These are phyloP conservation scores for Chenopodium berlandieri DNA, from an alignment of 148 eudicot genomes.

Conservation along the genomic window DNA sequence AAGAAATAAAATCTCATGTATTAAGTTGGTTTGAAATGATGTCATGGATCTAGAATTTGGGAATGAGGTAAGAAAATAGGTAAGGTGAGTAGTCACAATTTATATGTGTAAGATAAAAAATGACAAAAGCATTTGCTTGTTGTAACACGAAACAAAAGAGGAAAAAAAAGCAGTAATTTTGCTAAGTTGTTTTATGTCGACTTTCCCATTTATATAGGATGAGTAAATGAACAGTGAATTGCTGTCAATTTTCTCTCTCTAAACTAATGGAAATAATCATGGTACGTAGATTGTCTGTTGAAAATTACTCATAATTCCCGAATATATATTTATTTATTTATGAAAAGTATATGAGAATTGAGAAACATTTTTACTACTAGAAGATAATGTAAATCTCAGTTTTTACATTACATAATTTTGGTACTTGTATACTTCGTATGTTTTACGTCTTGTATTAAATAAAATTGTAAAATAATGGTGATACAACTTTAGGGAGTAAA, in stretches of 20 bases:
- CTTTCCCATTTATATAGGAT: background rate
- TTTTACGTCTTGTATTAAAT: too few relatives aligned
- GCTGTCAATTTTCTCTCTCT: slow-evolving; percentile 26
- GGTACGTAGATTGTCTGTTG: background rate
- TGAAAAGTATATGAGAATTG: too few relatives aligned
- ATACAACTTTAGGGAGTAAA: background rate
- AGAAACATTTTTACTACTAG: too few relatives aligned
- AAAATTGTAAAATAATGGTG: background rate
- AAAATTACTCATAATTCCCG: too few relatives aligned
- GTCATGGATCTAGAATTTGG: background rate
- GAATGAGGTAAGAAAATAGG: background rate
- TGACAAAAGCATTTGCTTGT: slow-evolving; percentile 19
- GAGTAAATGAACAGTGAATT: slow-evolving; percentile 18
- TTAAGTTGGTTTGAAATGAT: background rate
- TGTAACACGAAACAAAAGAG: slow-evolving; percentile 21
- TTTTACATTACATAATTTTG: too few relatives aligned
- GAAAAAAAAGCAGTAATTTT: background rate
- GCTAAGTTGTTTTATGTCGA: slow-evolving; percentile 34
- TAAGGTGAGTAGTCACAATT: slow-evolving; percentile 7
- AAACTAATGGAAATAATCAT: background rate
- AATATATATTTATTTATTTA: too few relatives aligned
- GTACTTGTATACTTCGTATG: too few relatives aligned
- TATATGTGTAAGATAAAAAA: background rate
- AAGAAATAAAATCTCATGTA: background rate
- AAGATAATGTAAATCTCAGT: too few relatives aligned